Evolutionary conservation across 106 monocot genomes (phyloP).

Genomic region (Amphibolis antarctica): DNA sequence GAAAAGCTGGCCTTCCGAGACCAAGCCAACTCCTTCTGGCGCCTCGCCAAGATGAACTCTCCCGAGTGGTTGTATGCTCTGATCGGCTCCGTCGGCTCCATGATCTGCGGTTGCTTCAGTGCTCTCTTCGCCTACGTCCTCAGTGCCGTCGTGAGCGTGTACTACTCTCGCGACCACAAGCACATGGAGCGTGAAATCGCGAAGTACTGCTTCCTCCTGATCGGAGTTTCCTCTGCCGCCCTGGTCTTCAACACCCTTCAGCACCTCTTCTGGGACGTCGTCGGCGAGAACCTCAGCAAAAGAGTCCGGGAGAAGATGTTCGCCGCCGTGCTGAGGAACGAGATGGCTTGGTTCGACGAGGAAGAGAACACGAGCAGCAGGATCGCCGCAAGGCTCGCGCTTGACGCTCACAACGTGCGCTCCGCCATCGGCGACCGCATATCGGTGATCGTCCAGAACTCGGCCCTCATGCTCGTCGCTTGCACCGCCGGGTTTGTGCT

Average conservation of each 20-base stretch:
- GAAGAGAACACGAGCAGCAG: slow-evolving; percentile 80
- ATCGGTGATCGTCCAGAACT: slow-evolving; percentile 94
- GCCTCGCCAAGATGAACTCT: slow-evolving; percentile 91
- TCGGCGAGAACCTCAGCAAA: slow-evolving; percentile 83
- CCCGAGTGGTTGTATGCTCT: slow-evolving; percentile 89
- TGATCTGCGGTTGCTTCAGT: slow-evolving; percentile 87
- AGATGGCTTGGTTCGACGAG: slow-evolving; percentile 84
- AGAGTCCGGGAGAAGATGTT: slow-evolving; percentile 89
- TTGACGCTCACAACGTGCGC: slow-evolving; percentile 84
- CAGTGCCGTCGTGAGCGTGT: slow-evolving; percentile 79
- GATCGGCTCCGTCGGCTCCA: slow-evolving; percentile 67
- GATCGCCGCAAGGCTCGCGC: slow-evolving; percentile 49
- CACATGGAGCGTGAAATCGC: slow-evolving; percentile 78
- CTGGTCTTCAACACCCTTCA: slow-evolving; percentile 87
- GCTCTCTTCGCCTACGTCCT: slow-evolving; percentile 93
- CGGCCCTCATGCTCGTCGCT: slow-evolving; percentile 80
- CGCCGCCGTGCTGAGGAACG: slow-evolving; percentile 52
- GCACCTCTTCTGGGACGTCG: slow-evolving; percentile 86
- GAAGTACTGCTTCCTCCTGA: slow-evolving; percentile 86
- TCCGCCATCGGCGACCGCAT: slow-evolving; percentile 93
- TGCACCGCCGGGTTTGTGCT: slow-evolving; percentile 90
- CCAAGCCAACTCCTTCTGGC: slow-evolving; percentile 83
- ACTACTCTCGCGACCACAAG: slow-evolving; percentile 52
- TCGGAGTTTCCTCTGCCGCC: slow-evolving; percentile 82
- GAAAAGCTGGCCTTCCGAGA: slow-evolving; percentile 71